Evolutionary conservation across 208 protist genomes (phyloP).

Genomic region (Acanthamoeba polyphaga): DNA sequence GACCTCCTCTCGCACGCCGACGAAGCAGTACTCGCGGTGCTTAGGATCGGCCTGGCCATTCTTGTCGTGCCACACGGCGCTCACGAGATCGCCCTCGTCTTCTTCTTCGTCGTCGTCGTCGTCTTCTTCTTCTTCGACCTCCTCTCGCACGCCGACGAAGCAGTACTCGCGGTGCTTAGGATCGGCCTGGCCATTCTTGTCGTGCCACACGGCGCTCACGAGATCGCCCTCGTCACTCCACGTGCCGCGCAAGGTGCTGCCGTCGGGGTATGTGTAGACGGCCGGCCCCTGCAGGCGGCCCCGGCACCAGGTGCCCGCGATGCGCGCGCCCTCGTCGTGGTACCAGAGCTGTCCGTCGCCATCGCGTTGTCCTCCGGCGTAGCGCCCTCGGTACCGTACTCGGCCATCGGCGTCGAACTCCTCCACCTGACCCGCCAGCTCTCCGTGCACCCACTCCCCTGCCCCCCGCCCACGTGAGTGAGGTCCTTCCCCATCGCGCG

Average conservation of each 20-base stretch:
- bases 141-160: neutral
- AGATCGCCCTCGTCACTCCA: neutral
- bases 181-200: neutral
- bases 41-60: neutral
- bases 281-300: neutral
- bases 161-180: neutral
- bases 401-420: constrained; percentile 3
- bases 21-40: neutral
- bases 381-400: neutral
- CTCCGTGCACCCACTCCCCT: neutral
- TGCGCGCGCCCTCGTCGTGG: constrained; percentile 3
- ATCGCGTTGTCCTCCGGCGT: neutral
- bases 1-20: neutral
- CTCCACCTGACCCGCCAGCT: neutral
- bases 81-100: neutral
- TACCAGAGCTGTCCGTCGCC: neutral
- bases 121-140: neutral
- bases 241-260: neutral
- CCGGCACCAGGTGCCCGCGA: neutral
- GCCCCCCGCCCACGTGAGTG: neutral
- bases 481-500: no score
- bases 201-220: neutral
- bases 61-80: neutral
- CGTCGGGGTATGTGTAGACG: neutral
- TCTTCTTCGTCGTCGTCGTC: neutral